phyloP scores from a whole-genome alignment of 2,329 filamentous ascomycete genomes.

The Sporothrix pseudoabietina region DNA sequence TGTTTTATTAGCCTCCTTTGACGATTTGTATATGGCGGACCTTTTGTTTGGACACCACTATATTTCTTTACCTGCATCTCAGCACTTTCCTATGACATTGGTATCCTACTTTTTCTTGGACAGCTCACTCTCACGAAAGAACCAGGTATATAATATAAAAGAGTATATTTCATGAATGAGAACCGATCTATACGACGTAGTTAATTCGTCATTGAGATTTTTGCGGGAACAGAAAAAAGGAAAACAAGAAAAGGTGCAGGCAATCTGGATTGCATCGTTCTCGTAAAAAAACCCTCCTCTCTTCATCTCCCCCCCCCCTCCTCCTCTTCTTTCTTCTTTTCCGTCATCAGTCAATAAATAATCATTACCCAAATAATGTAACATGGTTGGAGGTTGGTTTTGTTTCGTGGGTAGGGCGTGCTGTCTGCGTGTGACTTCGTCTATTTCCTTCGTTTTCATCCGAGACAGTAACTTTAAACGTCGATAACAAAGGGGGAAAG shows the following conservation, averaged over 20 bases:
- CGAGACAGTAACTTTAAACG: neutral
- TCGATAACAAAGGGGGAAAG: neutral
- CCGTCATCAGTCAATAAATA: conserved; percentile 24
- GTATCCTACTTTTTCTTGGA: neutral
- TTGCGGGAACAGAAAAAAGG: neutral
- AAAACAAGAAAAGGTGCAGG: conserved; percentile 8
- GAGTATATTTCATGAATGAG: conserved; percentile 18
- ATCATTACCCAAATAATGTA: conserved; percentile 21
- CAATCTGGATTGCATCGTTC: conserved; percentile 6
- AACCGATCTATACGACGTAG: neutral
- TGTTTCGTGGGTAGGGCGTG: neutral
- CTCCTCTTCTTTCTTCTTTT: neutral
- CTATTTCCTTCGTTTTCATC: neutral
- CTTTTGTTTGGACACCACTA: neutral
- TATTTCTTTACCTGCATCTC: neutral
- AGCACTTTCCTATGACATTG: neutral
- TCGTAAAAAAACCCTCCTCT: neutral
- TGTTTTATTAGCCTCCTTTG: neutral
- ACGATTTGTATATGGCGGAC: neutral
- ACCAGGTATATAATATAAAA: conserved; percentile 9
- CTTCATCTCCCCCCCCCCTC: neutral
- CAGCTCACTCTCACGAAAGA: neutral
- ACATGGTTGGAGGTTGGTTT: neutral
- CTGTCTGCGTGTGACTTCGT: conserved; percentile 4
- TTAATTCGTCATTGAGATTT: neutral